A percentile compares a stretch with the other conserved stretches of the same genome.
Conservation (phyloP, 495 filamentous ascomycete genomes). For the Aspergillus olivimuriae region DNA sequence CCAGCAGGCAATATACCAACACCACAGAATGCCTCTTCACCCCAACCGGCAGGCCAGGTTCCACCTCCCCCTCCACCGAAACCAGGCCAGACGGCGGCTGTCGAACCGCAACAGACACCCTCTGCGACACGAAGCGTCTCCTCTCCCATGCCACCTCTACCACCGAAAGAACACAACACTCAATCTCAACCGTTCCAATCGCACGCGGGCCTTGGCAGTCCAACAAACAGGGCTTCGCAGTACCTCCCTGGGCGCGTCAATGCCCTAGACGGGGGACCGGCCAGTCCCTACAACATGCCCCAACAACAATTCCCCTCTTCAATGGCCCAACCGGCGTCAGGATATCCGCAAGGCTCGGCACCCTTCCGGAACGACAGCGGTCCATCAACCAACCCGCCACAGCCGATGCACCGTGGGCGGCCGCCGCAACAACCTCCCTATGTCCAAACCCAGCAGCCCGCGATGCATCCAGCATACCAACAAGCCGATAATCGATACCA, state of each 20-base stretch:
- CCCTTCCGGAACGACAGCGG: slow-evolving; percentile 11
- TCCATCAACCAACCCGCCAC: slow-evolving; percentile 5
- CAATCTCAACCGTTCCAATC: slow-evolving; percentile 12
- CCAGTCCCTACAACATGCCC: slow-evolving; percentile 4
- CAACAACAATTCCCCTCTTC: slow-evolving; percentile 6
- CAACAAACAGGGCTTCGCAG: slow-evolving; percentile 12
- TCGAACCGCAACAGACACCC: slow-evolving; percentile 16
- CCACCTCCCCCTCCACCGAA: slow-evolving; percentile 39
- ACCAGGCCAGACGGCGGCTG: slow-evolving; percentile 14
- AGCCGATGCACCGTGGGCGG: slow-evolving; percentile 4
- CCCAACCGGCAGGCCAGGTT: slow-evolving; percentile 6
- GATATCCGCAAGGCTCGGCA: slow-evolving; percentile 9
- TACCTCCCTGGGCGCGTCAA: slow-evolving; percentile 9
- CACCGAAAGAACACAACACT: slow-evolving; percentile 30
- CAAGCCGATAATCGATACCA: slow-evolving; percentile 15
- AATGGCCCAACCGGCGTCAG: slow-evolving; percentile 11
- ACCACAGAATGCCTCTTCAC: slow-evolving; percentile 4
- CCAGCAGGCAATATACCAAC: slow-evolving; percentile 10
- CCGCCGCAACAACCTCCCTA: slow-evolving; percentile 6
- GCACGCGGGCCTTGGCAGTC: slow-evolving; percentile 5
- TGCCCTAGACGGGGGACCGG: not conserved
- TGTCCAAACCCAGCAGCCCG: slow-evolving; percentile 1
- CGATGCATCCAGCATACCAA: slow-evolving; percentile 17
- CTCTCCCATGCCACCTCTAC: slow-evolving; percentile 34
- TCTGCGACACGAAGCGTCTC: slow-evolving; percentile 23